A percentile compares a stretch with the other conserved stretches of the same genome.
phyloP scores from a whole-genome alignment of 768 basidiomycete species.

The Xerocomellus dryophilus region DNA sequence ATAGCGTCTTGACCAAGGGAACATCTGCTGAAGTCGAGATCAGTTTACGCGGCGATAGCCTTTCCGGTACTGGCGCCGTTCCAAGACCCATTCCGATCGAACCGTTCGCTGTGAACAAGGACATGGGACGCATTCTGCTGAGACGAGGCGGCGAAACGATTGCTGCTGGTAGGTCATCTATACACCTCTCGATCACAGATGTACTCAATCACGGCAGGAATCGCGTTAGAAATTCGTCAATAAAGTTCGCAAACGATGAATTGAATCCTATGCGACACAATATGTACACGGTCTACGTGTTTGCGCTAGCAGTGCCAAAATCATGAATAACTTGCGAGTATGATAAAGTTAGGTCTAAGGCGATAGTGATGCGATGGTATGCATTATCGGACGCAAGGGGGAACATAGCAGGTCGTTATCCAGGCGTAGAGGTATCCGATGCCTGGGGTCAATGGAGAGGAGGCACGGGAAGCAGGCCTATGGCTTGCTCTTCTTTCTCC shows the following conservation, averaged over 20 bases:
- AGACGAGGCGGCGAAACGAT: constrained; percentile 91
- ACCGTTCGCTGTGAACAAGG: constrained; percentile 83
- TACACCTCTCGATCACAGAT: not conserved
- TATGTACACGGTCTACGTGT: constrained; percentile 22
- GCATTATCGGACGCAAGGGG: constrained; percentile 13
- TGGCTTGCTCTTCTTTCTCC: constrained; percentile 31
- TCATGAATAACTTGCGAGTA: constrained; percentile 13
- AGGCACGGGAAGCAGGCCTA: constrained; percentile 1
- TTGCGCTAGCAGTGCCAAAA: not conserved
- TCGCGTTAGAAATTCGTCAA: constrained; percentile 40
- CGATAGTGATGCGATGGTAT: constrained; percentile 7
- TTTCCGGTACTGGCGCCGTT: constrained; percentile 44
- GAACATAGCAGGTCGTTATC: constrained; percentile 20
- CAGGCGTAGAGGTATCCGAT: constrained; percentile 2
- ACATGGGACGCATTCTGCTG: constrained; percentile 91
- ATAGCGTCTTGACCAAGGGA: constrained; percentile 82
- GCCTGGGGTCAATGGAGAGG: not conserved
- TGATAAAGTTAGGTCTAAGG: constrained; percentile 21
- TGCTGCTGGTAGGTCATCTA: constrained; percentile 63
- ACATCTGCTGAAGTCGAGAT: constrained; percentile 85
- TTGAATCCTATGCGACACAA: not conserved
- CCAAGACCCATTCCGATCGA: constrained; percentile 78
- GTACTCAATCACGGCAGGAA: constrained; percentile 34
- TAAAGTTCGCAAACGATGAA: constrained; percentile 17
- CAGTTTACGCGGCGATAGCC: constrained; percentile 56